Evolutionary conservation across 2,329 filamentous ascomycete species (phyloP).

Genomic region (Fusarium napiforme): DNA sequence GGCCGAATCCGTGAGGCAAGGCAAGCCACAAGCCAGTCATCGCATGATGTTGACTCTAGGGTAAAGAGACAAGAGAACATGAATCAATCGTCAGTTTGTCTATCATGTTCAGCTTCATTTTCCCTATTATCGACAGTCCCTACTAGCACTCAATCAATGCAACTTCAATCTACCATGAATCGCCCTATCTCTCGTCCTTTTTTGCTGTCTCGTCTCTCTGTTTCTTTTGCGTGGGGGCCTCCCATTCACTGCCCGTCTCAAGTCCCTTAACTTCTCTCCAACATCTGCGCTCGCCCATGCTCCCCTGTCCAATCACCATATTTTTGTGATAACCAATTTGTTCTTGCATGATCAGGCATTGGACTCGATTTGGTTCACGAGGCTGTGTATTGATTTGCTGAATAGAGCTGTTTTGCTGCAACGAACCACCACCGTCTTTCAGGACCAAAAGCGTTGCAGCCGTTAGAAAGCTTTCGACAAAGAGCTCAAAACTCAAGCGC

Average conservation of each 20-base stretch:
- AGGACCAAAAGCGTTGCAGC: not conserved
- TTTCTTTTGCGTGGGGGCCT: not conserved
- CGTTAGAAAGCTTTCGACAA: not conserved
- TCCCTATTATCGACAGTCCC: not conserved
- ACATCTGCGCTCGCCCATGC: not conserved
- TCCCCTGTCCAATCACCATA: constrained; percentile 19
- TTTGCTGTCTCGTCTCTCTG: not conserved
- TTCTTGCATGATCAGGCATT: constrained; percentile 7
- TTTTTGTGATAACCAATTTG: constrained; percentile 17
- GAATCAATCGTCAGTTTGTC: not conserved
- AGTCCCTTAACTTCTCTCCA: not conserved
- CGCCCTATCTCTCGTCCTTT: not conserved
- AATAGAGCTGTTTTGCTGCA: not conserved
- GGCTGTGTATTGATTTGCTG: constrained; percentile 1
- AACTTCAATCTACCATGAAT: not conserved
- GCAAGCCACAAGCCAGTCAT: not conserved
- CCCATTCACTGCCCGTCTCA: constrained; percentile 29
- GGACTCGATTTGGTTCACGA: not conserved
- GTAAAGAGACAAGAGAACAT: not conserved
- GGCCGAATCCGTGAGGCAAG: constrained; percentile 3
- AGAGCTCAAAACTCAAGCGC: not conserved
- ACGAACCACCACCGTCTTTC: not conserved
- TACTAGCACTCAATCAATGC: not conserved
- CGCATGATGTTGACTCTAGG: not conserved
- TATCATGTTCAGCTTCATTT: not conserved